Conservation (phyloP, 495 filamentous ascomycete species). For the Cercophora samala region DNA sequence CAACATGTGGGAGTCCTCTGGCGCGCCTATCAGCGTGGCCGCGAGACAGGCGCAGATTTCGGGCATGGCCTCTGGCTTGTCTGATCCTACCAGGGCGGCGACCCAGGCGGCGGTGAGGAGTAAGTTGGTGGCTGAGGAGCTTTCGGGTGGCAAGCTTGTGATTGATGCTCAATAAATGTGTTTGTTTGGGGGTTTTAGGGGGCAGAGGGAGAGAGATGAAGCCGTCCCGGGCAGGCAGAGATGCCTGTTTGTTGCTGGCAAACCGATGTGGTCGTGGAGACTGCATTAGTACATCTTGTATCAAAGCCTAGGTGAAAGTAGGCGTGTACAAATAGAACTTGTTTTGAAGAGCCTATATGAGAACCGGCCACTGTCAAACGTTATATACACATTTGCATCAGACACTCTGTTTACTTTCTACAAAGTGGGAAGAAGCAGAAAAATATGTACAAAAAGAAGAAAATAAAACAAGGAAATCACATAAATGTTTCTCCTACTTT, state of each 20-base stretch:
- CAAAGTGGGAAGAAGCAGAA: neutral
- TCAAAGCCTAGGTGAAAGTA: constrained; percentile 14
- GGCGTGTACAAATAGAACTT: constrained; percentile 31
- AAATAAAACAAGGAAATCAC: constrained; percentile 16
- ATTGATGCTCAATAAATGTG: neutral
- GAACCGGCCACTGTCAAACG: neutral
- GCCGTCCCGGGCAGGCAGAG: no score
- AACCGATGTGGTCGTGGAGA: neutral
- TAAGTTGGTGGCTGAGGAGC: constrained; percentile 46
- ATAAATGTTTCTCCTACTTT: neutral
- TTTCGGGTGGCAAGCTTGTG: constrained; percentile 49
- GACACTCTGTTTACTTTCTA: neutral
- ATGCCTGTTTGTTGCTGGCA: neutral
- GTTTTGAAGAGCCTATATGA: neutral
- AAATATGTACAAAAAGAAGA: constrained; percentile 1
- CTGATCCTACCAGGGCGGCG: constrained; percentile 21
- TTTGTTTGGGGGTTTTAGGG: neutral
- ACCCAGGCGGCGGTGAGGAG: constrained; percentile 34
- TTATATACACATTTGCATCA: neutral
- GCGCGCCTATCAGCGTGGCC: constrained; percentile 32
- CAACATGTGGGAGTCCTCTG: constrained; percentile 43
- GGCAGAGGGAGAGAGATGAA: neutral
- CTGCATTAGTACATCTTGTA: constrained; percentile 11
- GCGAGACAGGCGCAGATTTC: constrained; percentile 29
- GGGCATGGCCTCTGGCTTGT: constrained; percentile 20